A percentile compares a stretch with the other conserved stretches of the same genome.
These are phyloP conservation scores for Pseudoscleropodium purum DNA, from an alignment of 225 moss, liverwort and hornwort species.

Conservation along the genomic window DNA sequence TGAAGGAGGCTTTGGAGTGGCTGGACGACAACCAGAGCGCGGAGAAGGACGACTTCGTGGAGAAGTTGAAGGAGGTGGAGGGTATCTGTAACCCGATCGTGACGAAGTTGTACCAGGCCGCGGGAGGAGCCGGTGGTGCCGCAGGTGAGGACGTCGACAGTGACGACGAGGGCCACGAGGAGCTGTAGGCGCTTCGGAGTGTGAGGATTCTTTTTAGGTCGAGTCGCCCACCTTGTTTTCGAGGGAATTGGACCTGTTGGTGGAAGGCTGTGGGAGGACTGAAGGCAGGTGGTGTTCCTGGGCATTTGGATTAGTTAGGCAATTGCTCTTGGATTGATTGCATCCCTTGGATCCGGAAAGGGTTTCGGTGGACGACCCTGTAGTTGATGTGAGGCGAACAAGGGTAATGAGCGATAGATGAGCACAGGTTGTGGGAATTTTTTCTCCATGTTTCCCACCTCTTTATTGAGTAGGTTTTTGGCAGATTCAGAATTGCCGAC, in stretches of 20 bases:
- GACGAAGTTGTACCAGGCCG: background rate
- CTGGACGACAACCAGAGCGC: constrained; percentile 8
- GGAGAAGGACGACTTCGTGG: background rate
- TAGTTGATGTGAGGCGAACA: background rate
- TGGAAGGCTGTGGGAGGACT: background rate
- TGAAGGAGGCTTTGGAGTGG: constrained; percentile 49
- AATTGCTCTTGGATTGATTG: background rate
- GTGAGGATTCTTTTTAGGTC: background rate
- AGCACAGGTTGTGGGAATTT: background rate
- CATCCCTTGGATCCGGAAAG: background rate
- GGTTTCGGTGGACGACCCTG: background rate
- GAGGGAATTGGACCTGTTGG: background rate
- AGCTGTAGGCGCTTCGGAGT: constrained; percentile 11
- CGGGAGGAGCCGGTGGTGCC: background rate
- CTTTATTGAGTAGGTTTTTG: background rate
- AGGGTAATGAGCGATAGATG: background rate
- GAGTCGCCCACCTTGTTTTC: background rate
- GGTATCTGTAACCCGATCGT: background rate
- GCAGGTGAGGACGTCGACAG: background rate
- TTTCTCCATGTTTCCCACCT: background rate
- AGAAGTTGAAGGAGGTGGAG: background rate
- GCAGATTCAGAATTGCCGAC: background rate
- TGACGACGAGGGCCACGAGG: constrained; percentile 37
- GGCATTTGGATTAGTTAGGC: background rate
- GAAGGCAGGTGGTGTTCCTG: background rate